Evolutionary conservation across 192 early-diverging fungal genomes (phyloP).

Genomic region (Coemansia sp.): DNA sequence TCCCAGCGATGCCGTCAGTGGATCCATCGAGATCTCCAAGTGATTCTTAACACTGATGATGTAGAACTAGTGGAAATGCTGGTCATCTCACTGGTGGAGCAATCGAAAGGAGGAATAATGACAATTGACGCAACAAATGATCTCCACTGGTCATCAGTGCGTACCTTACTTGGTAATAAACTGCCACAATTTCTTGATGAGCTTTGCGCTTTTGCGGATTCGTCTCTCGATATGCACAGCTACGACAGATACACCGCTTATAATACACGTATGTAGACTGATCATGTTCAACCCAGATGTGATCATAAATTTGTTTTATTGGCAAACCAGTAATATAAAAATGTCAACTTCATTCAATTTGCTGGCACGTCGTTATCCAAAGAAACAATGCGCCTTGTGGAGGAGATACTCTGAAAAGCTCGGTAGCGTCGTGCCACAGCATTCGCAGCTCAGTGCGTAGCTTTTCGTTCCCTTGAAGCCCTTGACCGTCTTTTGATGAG

Average conservation of each 20-base stretch:
- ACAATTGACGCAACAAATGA: neutral
- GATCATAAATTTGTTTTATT: neutral
- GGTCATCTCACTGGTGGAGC: constrained; percentile 14
- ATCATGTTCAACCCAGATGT: neutral
- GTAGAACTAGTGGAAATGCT: constrained; percentile 19
- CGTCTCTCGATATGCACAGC: constrained; percentile 24
- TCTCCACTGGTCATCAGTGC: neutral
- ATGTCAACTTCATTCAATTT: neutral
- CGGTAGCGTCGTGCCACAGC: neutral
- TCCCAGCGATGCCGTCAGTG: constrained; percentile 18
- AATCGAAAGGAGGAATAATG: neutral
- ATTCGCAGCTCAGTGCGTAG: constrained; percentile 7
- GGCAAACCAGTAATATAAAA: neutral
- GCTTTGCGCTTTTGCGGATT: constrained; percentile 28
- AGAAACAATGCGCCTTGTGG: constrained; percentile 16
- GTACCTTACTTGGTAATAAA: constrained; percentile 9
- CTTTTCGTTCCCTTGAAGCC: neutral
- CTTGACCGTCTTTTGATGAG: neutral
- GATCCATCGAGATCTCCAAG: constrained; percentile 37
- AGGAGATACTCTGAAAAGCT: constrained; percentile 11
- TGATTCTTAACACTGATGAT: constrained; percentile 11
- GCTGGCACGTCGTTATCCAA: neutral
- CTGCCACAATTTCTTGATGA: constrained; percentile 23
- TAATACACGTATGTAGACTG: constrained; percentile 4
- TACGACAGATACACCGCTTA: constrained; percentile 38